Evolutionary conservation across 2,329 filamentous ascomycete species (phyloP).

Genomic region (Cladosporium oxysporum): DNA sequence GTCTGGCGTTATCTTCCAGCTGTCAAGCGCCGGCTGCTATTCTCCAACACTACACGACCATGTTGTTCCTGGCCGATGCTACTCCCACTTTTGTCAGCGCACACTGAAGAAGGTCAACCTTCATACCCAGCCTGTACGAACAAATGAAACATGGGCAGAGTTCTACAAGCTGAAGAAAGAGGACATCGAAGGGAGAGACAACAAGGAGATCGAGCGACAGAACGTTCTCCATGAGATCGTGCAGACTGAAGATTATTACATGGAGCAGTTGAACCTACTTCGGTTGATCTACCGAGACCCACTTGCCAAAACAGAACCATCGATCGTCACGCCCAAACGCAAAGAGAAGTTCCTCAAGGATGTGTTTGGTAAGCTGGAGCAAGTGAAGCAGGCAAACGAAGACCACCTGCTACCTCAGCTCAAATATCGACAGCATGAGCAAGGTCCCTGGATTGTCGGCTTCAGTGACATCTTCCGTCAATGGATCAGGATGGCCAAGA

Average conservation of each 20-base stretch:
- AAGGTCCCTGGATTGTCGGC: constrained; percentile 89
- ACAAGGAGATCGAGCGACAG: constrained; percentile 89
- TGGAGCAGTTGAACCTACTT: constrained; percentile 84
- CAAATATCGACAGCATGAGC: constrained; percentile 95
- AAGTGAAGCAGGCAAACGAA: constrained; percentile 87
- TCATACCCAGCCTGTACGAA: constrained; percentile 68
- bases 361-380: constrained; percentile 89
- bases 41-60: constrained; percentile 76
- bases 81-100: constrained; percentile 89
- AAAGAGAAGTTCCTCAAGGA: constrained; percentile 76
- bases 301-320: constrained; percentile 69
- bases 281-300: constrained; percentile 83
- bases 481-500: constrained; percentile 93
- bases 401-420: constrained; percentile 89
- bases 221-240: constrained; percentile 96
- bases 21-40: constrained; percentile 91
- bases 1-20: constrained; percentile 88
- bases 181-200: constrained; percentile 67
- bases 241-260: constrained; percentile 86
- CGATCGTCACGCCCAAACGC: constrained; percentile 77
- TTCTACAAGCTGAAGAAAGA: constrained; percentile 85
- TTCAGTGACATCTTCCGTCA: constrained; percentile 98
- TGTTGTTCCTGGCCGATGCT: constrained; percentile 73
- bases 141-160: constrained; percentile 81
- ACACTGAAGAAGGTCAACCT: constrained; percentile 94